phyloP scores from a whole-genome alignment of 1,284 basidiomycete genomes.

The Xerocomus nothofagi region DNA sequence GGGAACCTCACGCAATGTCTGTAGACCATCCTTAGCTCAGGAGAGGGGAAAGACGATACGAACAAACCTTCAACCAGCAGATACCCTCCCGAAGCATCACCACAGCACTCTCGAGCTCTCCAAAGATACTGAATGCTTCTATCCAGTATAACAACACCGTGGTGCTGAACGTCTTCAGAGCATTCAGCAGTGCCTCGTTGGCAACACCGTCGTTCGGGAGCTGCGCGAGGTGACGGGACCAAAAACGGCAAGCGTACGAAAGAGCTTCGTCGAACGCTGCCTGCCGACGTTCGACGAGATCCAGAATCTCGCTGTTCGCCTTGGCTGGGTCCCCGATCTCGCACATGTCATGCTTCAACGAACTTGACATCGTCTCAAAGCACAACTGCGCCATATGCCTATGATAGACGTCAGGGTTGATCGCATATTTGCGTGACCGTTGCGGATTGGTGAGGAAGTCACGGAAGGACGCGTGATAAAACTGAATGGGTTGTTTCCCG shows the following conservation, averaged over 20 bases:
- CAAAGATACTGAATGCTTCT: conserved; percentile 23
- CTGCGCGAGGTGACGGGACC: conserved; percentile 21
- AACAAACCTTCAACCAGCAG: conserved; percentile 21
- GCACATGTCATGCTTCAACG: conserved; percentile 25
- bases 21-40: not conserved
- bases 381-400: conserved; percentile 19
- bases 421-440: conserved; percentile 16
- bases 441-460: conserved; percentile 20
- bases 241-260: conserved; percentile 24
- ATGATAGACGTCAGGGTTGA: conserved; percentile 19
- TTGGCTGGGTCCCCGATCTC: conserved; percentile 18
- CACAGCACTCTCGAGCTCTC: conserved; percentile 19
- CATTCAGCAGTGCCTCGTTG: conserved; percentile 6
- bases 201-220: conserved; percentile 8
- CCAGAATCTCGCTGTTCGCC: conserved; percentile 19
- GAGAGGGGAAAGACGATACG: not conserved
- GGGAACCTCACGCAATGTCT: conserved; percentile 6
- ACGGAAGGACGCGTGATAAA: conserved; percentile 26
- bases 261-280: conserved; percentile 17
- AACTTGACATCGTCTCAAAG: conserved; percentile 17
- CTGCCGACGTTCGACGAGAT: conserved; percentile 16
- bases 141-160: conserved; percentile 21
- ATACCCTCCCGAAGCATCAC: conserved; percentile 17
- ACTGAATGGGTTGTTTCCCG: conserved; percentile 21
- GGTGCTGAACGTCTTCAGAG: conserved; percentile 11